Conservation (phyloP, 148 eudicot genomes). For the Silene conica region DNA sequence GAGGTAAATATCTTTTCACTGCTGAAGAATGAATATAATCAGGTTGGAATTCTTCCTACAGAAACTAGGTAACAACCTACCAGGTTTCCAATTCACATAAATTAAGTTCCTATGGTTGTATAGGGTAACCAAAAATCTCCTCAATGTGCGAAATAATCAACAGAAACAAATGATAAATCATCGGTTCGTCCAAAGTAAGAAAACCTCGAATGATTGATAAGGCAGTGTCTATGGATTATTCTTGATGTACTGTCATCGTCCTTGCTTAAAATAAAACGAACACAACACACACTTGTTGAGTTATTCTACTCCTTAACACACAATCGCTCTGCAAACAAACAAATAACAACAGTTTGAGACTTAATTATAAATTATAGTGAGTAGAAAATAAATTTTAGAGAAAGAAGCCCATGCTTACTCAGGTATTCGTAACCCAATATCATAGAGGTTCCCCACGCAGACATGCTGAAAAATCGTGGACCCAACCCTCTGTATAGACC, state of each 20-base stretch:
- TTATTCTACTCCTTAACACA: constrained; percentile 50
- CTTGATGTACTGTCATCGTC: not conserved
- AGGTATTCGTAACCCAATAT: constrained; percentile 89
- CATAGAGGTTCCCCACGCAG: constrained; percentile 99
- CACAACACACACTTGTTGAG: constrained; percentile 12
- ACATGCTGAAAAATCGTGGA: constrained; percentile 97
- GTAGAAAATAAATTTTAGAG: not conserved
- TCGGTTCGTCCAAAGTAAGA: not conserved
- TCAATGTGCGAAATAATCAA: not conserved
- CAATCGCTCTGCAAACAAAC: constrained; percentile 51
- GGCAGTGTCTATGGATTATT: not conserved
- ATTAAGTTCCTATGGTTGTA: too few relatives aligned
- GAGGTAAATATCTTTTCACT: not conserved
- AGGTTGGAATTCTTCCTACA: not conserved
- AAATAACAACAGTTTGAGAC: not conserved
- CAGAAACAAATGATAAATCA: constrained; percentile 12
- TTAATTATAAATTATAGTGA: too few relatives aligned
- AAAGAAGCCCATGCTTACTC: constrained; percentile 44
- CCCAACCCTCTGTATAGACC: constrained; percentile 95
- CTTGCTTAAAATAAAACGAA: not conserved
- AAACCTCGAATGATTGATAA: not conserved
- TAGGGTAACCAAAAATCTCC: too few relatives aligned
- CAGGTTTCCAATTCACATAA: too few relatives aligned
- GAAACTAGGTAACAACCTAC: too few relatives aligned
- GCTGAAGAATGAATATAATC: constrained; percentile 6